These are phyloP conservation scores for Fusarium bulbicola DNA, from an alignment of 2,329 filamentous ascomycete genomes.

Conservation along the genomic window DNA sequence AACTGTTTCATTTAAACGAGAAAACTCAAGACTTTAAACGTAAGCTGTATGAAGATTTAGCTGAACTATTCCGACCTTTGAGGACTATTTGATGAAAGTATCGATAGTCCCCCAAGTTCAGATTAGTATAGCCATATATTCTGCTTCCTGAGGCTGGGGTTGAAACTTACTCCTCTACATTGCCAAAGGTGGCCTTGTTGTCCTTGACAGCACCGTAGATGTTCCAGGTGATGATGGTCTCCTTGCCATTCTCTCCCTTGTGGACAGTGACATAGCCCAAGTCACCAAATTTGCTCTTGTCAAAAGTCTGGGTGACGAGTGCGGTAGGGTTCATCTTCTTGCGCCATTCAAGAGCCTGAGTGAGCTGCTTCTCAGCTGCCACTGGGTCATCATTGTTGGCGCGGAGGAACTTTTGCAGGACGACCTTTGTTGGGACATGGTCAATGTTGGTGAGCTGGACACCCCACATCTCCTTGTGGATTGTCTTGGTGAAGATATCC, in stretches of 20 bases:
- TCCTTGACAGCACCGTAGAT: slow-evolving; percentile 90
- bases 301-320: slow-evolving; percentile 71
- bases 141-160: background rate
- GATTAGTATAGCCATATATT: background rate
- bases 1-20: background rate
- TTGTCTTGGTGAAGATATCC: slow-evolving; percentile 64
- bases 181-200: slow-evolving; percentile 83
- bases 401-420: slow-evolving; percentile 92
- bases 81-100: background rate
- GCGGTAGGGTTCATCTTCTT: slow-evolving; percentile 77
- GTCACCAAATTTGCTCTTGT: slow-evolving; percentile 75
- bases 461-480: slow-evolving; percentile 86
- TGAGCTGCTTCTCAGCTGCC: slow-evolving; percentile 81
- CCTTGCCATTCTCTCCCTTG: slow-evolving; percentile 62
- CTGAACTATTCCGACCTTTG: background rate
- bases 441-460: slow-evolving; percentile 68
- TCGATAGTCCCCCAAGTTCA: background rate
- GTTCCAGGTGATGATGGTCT: slow-evolving; percentile 85
- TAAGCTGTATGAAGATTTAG: background rate
- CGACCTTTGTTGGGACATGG: slow-evolving; percentile 80
- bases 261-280: slow-evolving; percentile 86
- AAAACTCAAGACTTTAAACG: background rate
- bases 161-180: slow-evolving; percentile 76
- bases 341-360: slow-evolving; percentile 83
- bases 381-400: slow-evolving; percentile 82